These are phyloP conservation scores for Hypoxylon crocopeplum DNA, from an alignment of 495 filamentous ascomycete genomes.

Conservation along the genomic window DNA sequence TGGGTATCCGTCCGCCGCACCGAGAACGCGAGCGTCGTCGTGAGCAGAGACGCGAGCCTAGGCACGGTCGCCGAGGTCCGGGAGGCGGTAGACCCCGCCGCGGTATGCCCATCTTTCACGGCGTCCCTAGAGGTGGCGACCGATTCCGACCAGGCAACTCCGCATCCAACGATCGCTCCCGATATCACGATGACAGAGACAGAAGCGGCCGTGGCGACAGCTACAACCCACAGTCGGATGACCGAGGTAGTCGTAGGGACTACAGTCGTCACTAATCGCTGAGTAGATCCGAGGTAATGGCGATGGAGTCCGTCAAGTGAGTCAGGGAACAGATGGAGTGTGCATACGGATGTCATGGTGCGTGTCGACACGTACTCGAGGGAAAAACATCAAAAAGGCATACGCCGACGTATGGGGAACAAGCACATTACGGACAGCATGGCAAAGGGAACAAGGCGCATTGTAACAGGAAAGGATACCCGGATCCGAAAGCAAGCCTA, in stretches of 20 bases:
- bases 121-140: constrained; percentile 41
- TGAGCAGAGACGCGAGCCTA: constrained; percentile 7
- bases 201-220: not conserved
- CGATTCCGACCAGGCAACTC: constrained; percentile 36
- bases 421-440: constrained; percentile 10
- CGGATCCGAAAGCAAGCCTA: constrained; percentile 11
- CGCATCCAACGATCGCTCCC: constrained; percentile 16
- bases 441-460: constrained; percentile 19
- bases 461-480: constrained; percentile 18
- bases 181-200: constrained; percentile 6
- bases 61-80: constrained; percentile 31
- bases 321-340: not conserved
- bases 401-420: constrained; percentile 26
- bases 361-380: not conserved
- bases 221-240: not conserved
- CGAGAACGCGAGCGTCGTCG: constrained; percentile 42
- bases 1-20: constrained; percentile 60
- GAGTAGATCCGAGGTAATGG: not conserved
- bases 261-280: constrained; percentile 17
- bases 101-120: constrained; percentile 36
- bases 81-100: constrained; percentile 27
- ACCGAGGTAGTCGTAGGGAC: constrained; percentile 11
- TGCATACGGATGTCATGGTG: not conserved
- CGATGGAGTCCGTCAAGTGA: not conserved
- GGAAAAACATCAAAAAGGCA: constrained; percentile 17